Percentiles rank a stretch among this genome's conserved stretches.
Conservation (phyloP, 106 monocot species). For the Apostasia shenzhenica region DNA sequence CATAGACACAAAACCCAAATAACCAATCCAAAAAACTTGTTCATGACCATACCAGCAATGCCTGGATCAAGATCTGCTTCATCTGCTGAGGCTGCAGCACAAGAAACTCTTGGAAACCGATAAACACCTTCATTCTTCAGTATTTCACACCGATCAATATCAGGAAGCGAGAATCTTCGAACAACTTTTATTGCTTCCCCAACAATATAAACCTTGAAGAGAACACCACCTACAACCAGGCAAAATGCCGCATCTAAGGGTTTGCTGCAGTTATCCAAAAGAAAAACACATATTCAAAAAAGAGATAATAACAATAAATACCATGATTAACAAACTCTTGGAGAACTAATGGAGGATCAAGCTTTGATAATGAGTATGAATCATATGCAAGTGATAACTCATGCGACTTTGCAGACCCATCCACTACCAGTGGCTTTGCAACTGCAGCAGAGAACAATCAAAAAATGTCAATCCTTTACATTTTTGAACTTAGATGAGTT, state of each 20-base stretch:
- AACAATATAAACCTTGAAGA: constrained; percentile 87
- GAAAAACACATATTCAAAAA: neutral
- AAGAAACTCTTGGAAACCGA: constrained; percentile 82
- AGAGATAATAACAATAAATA: constrained; percentile 8
- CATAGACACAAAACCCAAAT: neutral
- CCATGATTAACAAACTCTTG: constrained; percentile 98
- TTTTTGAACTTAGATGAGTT: too few relatives aligned
- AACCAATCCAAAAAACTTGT: neutral
- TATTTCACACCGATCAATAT: constrained; percentile 47
- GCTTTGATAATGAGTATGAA: constrained; percentile 60
- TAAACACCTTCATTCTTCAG: constrained; percentile 55
- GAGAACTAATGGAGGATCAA: constrained; percentile 86
- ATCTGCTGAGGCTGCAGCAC: constrained; percentile 85
- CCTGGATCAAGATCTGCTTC: constrained; percentile 74
- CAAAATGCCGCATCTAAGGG: neutral
- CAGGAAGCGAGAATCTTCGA: constrained; percentile 78
- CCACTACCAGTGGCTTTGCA: constrained; percentile 74
- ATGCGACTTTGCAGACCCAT: constrained; percentile 76
- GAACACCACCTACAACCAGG: constrained; percentile 58
- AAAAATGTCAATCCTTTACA: neutral
- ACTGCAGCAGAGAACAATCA: constrained; percentile 37
- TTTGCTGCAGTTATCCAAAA: neutral
- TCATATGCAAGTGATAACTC: constrained; percentile 85
- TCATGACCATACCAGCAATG: constrained; percentile 51
- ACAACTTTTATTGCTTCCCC: constrained; percentile 84